These are phyloP conservation scores for Colletotrichum caudatum DNA, from an alignment of 2,329 filamentous ascomycete species.

Conservation along the genomic window DNA sequence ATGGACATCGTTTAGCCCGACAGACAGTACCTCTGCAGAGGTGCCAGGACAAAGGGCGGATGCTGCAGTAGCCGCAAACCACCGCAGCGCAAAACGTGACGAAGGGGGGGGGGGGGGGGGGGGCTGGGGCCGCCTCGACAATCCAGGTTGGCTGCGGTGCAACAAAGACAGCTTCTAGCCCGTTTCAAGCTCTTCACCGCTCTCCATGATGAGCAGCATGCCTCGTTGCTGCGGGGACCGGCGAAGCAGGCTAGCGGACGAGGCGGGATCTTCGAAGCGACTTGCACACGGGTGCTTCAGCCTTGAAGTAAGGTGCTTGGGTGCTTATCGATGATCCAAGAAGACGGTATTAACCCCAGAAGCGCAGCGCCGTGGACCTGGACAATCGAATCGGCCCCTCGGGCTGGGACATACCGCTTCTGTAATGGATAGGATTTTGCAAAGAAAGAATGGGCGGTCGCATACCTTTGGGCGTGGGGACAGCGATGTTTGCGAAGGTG, in stretches of 20 bases:
- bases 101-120: conserved; percentile 7
- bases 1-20: background rate
- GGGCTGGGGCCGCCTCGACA: conserved; percentile 22
- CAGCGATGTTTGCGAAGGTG: background rate
- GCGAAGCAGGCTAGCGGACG: background rate
- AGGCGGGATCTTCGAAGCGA: background rate
- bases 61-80: conserved; percentile 8
- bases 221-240: conserved; percentile 18
- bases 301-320: conserved; percentile 1
- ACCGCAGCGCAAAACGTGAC: background rate
- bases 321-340: conserved; percentile 11
- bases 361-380: conserved; percentile 1
- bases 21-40: conserved; percentile 11
- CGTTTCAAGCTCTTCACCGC: conserved; percentile 36
- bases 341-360: conserved; percentile 5
- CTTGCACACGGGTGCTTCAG: background rate
- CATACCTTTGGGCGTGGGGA: background rate
- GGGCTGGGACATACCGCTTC: conserved; percentile 6
- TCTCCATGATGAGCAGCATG: background rate
- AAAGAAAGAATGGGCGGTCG: background rate
- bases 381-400: conserved; percentile 10
- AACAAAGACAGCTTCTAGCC: conserved; percentile 34
- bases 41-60: conserved; percentile 12
- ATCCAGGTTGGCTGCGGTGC: conserved; percentile 1
- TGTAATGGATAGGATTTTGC: background rate